phyloP scores from a whole-genome alignment of 1,284 basidiomycete genomes.

The Salmacisia buchloeana region DNA sequence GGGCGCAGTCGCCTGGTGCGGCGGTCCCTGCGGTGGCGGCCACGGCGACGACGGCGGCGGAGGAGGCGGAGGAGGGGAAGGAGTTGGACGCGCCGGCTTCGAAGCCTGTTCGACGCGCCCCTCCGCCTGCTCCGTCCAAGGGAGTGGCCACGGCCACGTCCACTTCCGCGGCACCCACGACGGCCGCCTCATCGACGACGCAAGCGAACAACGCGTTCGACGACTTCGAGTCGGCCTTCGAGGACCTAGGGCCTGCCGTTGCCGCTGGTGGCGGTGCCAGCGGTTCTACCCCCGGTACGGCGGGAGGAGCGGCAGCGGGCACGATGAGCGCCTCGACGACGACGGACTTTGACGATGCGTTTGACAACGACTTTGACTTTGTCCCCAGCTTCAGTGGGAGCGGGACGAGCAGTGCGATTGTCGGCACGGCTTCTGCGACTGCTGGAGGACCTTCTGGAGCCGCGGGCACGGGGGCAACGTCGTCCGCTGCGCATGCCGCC shows the following conservation, averaged over 20 bases:
- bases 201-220: conserved; percentile 24
- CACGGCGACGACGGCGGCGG: neutral
- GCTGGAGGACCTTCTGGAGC: conserved; percentile 1
- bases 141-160: conserved; percentile 16
- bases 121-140: conserved; percentile 34
- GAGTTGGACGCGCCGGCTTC: neutral
- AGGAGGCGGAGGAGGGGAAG: neutral
- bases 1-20: neutral
- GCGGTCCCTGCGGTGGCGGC: neutral
- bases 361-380: conserved; percentile 44
- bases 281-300: conserved; percentile 3
- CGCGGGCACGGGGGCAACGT: neutral
- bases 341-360: conserved; percentile 39
- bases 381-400: conserved; percentile 43
- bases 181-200: neutral
- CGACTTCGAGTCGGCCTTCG: conserved; percentile 48
- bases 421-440: conserved; percentile 10
- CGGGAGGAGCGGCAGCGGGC: neutral
- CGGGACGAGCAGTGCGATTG: conserved; percentile 9
- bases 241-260: conserved; percentile 35
- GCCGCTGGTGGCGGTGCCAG: neutral
- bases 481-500: neutral
- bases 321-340: neutral
- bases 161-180: neutral
- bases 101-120: conserved; percentile 25